Evolutionary conservation across 2,329 filamentous ascomycete genomes (phyloP).

Genomic region (Colletotrichum sp.): DNA sequence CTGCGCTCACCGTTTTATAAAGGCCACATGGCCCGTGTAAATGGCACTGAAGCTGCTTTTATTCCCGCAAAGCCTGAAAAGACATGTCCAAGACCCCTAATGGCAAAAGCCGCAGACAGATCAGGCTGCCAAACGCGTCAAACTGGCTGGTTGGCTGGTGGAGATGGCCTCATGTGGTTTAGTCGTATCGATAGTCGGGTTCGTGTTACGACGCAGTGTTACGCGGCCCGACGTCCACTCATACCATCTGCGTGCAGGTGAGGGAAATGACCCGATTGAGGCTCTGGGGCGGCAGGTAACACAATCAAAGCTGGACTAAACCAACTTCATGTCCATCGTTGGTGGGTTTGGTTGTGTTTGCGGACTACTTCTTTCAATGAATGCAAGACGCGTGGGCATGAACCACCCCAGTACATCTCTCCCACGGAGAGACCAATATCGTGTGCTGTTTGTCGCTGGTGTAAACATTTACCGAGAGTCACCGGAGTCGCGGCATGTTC

Average conservation of each 20-base stretch:
- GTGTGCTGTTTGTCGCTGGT: background rate
- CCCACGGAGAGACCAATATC: background rate
- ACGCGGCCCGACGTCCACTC: background rate
- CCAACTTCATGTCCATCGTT: background rate
- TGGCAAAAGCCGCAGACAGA: no score
- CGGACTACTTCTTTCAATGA: background rate
- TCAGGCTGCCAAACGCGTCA: background rate
- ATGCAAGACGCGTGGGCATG: background rate
- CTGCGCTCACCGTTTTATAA: rapidly evolving
- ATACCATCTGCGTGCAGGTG: background rate
- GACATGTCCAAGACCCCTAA: no score
- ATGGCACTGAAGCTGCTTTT: rapidly evolving
- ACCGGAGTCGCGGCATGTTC: background rate
- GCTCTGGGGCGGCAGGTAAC: background rate
- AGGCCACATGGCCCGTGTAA: rapidly evolving
- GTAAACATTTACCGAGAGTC: rapidly evolving
- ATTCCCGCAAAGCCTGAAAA: background rate
- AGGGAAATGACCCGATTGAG: background rate
- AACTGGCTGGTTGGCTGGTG: background rate
- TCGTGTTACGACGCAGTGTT: background rate
- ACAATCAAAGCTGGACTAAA: background rate
- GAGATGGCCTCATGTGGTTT: background rate
- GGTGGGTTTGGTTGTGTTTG: background rate
- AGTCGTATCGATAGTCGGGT: background rate
- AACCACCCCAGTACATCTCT: rapidly evolving